Percentiles rank a stretch among this genome's conserved stretches.
Evolutionary conservation across 345 rosid genomes (phyloP).

Genomic region (Melaleuca quinquenervia): DNA sequence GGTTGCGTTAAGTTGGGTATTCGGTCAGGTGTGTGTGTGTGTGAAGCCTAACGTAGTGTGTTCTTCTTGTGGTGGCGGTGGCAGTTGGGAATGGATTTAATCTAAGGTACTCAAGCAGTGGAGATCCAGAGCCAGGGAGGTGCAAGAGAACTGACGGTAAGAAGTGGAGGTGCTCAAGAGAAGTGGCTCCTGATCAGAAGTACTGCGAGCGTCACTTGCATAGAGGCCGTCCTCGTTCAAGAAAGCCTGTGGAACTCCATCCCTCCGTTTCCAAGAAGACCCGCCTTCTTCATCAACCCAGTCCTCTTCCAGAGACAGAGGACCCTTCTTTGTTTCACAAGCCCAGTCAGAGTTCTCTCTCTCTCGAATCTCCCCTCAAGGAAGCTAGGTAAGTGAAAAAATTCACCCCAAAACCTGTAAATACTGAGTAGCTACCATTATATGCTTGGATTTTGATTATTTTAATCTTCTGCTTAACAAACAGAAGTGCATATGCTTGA

Average conservation of each 20-base stretch:
- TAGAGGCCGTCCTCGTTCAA: slow-evolving; percentile 96
- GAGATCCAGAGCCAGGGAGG: slow-evolving; percentile 73
- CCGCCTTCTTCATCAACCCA: not conserved
- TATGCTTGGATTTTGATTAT: not conserved
- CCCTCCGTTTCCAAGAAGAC: slow-evolving; percentile 14
- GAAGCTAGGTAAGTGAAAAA: slow-evolving; percentile 2
- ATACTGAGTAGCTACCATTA: not conserved
- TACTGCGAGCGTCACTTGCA: slow-evolving; percentile 85
- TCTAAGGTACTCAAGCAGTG: slow-evolving; percentile 20
- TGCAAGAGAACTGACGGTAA: slow-evolving; percentile 83
- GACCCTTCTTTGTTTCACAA: not conserved
- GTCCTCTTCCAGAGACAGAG: not conserved
- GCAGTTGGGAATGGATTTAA: slow-evolving; percentile 22
- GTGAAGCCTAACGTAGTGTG: not conserved
- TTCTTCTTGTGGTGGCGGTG: not conserved
- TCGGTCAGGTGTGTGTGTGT: not conserved
- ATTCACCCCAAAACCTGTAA: not conserved
- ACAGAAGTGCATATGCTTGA: not conserved
- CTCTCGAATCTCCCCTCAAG: not conserved
- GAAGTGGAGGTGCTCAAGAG: slow-evolving; percentile 88
- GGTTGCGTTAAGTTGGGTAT: not conserved
- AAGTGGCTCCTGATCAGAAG: slow-evolving; percentile 59
- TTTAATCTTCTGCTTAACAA: not conserved
- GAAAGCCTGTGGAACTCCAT: slow-evolving; percentile 88
- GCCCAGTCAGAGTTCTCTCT: not conserved